Evolutionary conservation across 73 alveolate genomes (phyloP).

Genomic region (Paramecium tetraurelia): DNA sequence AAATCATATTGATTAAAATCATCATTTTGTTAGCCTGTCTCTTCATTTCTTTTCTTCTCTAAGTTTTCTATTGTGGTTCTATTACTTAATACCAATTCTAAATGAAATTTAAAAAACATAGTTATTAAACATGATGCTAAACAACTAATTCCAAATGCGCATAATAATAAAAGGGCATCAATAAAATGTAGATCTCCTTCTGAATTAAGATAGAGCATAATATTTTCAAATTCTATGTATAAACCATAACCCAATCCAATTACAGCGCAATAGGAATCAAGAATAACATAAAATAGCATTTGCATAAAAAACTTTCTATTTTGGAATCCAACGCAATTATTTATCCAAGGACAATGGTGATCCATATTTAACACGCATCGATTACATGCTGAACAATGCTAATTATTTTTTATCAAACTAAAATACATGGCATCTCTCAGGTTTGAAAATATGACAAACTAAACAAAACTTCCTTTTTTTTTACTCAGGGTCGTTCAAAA

Average conservation of each 20-base stretch:
- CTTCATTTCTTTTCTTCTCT: constrained; percentile 74
- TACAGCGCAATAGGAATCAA: constrained; percentile 65
- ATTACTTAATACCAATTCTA: constrained; percentile 76
- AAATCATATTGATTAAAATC: constrained; percentile 77
- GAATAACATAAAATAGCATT: constrained; percentile 77
- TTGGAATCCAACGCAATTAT: constrained; percentile 94
- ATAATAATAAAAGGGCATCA: background rate
- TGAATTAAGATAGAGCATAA: background rate
- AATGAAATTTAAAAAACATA: constrained; percentile 86
- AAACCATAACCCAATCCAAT: constrained; percentile 14
- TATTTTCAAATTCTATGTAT: constrained; percentile 7
- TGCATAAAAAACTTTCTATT: constrained; percentile 90
- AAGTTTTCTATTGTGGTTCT: constrained; percentile 94
- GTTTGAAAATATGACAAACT: constrained; percentile 92
- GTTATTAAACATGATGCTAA: constrained; percentile 77
- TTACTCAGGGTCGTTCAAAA: constrained; percentile 88
- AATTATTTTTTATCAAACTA: background rate
- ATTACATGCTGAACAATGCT: constrained; percentile 96
- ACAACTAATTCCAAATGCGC: constrained; percentile 61
- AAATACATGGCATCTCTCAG: constrained; percentile 89
- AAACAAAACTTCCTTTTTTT: constrained; percentile 89
- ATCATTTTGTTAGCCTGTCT: constrained; percentile 22
- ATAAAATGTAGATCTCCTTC: background rate
- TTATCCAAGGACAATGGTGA: constrained; percentile 98
- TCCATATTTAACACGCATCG: constrained; percentile 97